These are phyloP conservation scores for Fragilaria radians DNA, from an alignment of 108 stramenopile genomes.

Conservation along the genomic window DNA sequence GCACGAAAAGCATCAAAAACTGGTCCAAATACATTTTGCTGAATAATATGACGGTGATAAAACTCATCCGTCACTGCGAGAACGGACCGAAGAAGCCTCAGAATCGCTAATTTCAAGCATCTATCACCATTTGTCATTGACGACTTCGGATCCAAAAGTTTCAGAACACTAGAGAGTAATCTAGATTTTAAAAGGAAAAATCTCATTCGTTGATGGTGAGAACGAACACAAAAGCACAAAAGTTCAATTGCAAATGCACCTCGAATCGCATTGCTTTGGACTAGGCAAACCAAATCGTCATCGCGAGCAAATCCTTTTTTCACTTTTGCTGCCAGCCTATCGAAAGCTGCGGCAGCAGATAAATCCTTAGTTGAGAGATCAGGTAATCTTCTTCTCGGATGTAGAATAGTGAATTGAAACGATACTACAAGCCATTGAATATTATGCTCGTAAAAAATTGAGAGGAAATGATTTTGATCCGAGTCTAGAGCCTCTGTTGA, in stretches of 20 bases:
- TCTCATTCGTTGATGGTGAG: conserved; percentile 83
- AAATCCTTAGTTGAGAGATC: conserved; percentile 7
- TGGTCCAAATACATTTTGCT: conserved; percentile 77
- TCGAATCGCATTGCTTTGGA: conserved; percentile 54
- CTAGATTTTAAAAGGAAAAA: conserved; percentile 64
- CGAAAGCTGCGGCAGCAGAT: conserved; percentile 14
- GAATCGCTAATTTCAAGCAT: conserved; percentile 68
- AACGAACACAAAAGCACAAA: conserved; percentile 80
- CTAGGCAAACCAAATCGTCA: conserved; percentile 28
- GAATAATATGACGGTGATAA: conserved; percentile 84
- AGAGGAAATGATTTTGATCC: conserved; percentile 73
- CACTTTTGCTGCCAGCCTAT: conserved; percentile 27
- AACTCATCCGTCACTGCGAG: conserved; percentile 83
- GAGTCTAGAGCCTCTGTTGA: conserved; percentile 9
- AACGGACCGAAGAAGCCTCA: conserved; percentile 73
- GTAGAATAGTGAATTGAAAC: conserved; percentile 68
- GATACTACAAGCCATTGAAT: conserved; percentile 75
- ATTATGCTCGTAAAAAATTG: conserved; percentile 80
- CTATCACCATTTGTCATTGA: conserved; percentile 40
- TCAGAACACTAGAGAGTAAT: conserved; percentile 57
- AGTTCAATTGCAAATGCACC: conserved; percentile 76
- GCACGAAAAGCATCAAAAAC: conserved; percentile 79
- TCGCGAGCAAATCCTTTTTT: conserved; percentile 25
- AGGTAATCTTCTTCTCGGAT: conserved; percentile 36
- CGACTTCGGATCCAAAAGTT: conserved; percentile 34